Conservation (phyloP, 208 protist species). For the Trypanosoma caninum region DNA sequence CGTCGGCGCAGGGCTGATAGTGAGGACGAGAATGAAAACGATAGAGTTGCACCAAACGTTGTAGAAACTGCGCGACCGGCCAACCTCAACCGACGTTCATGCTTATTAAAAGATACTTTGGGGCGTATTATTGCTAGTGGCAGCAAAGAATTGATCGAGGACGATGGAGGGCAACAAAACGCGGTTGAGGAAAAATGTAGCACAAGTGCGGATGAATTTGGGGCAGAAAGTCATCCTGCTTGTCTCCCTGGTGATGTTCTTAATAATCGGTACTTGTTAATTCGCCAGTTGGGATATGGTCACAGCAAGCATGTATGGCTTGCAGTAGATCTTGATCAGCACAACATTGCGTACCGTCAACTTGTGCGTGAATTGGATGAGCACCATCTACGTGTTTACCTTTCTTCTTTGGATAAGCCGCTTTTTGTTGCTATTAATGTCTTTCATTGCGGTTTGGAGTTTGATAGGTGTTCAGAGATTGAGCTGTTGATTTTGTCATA, state of each 20-base stretch:
- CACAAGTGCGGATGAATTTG: conserved; percentile 37
- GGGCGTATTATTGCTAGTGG: no score
- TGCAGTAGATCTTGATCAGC: conserved; percentile 56
- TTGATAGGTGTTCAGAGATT: conserved; percentile 36
- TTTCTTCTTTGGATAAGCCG: conserved; percentile 31
- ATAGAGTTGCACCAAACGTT: background rate
- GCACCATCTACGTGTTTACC: conserved; percentile 25
- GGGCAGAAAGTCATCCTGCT: conserved; percentile 46
- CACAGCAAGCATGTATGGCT: conserved; percentile 66
- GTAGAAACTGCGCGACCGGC: no score
- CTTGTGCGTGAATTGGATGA: conserved; percentile 42
- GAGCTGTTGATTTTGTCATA: conserved; percentile 48
- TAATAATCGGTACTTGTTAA: conserved; percentile 50
- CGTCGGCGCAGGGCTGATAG: background rate
- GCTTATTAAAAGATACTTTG: no score
- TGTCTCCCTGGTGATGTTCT: conserved; percentile 65
- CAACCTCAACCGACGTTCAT: no score
- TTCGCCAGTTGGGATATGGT: conserved; percentile 45
- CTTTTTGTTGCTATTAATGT: conserved; percentile 76
- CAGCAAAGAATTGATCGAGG: background rate
- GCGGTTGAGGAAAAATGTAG: conserved; percentile 6
- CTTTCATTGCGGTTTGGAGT: conserved; percentile 49
- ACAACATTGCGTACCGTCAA: conserved; percentile 34
- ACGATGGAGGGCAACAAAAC: background rate
- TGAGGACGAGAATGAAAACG: background rate